These are phyloP conservation scores for Aspergillus affinis DNA, from an alignment of 495 filamentous ascomycete genomes.

Conservation along the genomic window DNA sequence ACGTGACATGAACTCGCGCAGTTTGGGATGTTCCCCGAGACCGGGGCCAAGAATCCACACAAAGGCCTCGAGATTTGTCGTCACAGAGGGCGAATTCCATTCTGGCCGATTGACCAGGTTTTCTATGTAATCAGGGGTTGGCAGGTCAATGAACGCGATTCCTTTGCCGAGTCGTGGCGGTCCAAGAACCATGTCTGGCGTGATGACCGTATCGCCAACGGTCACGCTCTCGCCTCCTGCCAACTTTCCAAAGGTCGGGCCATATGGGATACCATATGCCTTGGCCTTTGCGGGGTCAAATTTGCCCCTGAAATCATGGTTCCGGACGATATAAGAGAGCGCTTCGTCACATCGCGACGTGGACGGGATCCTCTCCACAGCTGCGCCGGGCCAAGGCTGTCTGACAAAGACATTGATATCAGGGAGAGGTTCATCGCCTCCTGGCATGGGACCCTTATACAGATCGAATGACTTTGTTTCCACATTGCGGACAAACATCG, in stretches of 20 bases:
- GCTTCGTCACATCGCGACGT: slow-evolving; percentile 64
- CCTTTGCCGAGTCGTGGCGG: slow-evolving; percentile 57
- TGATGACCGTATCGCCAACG: slow-evolving; percentile 56
- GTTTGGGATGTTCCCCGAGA: slow-evolving; percentile 57
- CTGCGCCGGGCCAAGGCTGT: slow-evolving; percentile 78
- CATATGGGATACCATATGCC: slow-evolving; percentile 54
- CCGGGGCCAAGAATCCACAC: slow-evolving; percentile 79
- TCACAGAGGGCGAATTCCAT: slow-evolving; percentile 66
- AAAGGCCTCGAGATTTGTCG: slow-evolving; percentile 63
- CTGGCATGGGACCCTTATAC: slow-evolving; percentile 67
- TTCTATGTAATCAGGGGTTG: slow-evolving; percentile 64
- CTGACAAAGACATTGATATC: slow-evolving; percentile 74
- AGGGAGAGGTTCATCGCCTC: slow-evolving; percentile 44
- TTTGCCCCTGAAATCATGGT: slow-evolving; percentile 71
- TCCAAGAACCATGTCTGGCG: slow-evolving; percentile 66
- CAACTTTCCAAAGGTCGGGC: slow-evolving; percentile 53
- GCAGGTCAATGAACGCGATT: slow-evolving; percentile 78
- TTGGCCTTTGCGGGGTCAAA: slow-evolving; percentile 67
- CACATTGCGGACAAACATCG: slow-evolving; percentile 65
- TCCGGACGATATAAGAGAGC: slow-evolving; percentile 81
- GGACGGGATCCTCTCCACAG: slow-evolving; percentile 60
- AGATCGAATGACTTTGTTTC: slow-evolving; percentile 61
- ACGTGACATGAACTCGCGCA: slow-evolving; percentile 67
- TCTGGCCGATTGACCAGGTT: slow-evolving; percentile 67
- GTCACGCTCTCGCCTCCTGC: slow-evolving; percentile 56